Evolutionary conservation across 495 filamentous ascomycete genomes (phyloP).

Genomic region (Trichoderma erinaceum): DNA sequence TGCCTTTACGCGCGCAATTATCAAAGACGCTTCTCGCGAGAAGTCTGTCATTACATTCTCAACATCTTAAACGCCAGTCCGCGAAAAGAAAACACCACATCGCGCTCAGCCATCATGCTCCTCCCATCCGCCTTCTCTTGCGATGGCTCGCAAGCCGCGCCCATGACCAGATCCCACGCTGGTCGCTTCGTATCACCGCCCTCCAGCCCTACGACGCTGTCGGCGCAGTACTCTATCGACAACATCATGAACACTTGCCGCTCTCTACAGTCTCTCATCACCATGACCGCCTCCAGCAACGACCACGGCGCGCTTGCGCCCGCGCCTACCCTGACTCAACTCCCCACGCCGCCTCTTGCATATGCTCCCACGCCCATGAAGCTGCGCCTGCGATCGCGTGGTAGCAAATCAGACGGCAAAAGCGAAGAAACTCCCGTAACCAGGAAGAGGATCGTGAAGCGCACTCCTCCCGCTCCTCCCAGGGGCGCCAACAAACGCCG

Average conservation of each 20-base stretch:
- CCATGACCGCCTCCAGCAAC: constrained; percentile 29
- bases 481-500: constrained; percentile 59
- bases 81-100: not conserved
- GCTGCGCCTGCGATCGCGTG: constrained; percentile 41
- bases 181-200: constrained; percentile 57
- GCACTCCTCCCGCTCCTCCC: constrained; percentile 41
- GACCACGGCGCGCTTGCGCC: constrained; percentile 29
- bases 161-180: constrained; percentile 44
- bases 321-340: constrained; percentile 47
- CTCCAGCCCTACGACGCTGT: constrained; percentile 54
- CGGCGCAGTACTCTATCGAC: constrained; percentile 46
- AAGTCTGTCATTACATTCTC: not conserved
- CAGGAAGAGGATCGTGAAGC: constrained; percentile 47
- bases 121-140: constrained; percentile 66
- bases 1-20: not conserved
- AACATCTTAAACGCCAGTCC: not conserved
- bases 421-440: constrained; percentile 19
- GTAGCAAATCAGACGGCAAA: constrained; percentile 28
- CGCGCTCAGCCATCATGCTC: constrained; percentile 45
- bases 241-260: constrained; percentile 64
- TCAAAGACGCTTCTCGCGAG: not conserved
- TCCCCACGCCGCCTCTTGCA: constrained; percentile 47
- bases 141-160: constrained; percentile 51
- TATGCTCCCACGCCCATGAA: constrained; percentile 43
- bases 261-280: constrained; percentile 62